Base-by-base conservation (phyloP, 495 filamentous ascomycete genomes). In the Xylaria sp. region DNA sequence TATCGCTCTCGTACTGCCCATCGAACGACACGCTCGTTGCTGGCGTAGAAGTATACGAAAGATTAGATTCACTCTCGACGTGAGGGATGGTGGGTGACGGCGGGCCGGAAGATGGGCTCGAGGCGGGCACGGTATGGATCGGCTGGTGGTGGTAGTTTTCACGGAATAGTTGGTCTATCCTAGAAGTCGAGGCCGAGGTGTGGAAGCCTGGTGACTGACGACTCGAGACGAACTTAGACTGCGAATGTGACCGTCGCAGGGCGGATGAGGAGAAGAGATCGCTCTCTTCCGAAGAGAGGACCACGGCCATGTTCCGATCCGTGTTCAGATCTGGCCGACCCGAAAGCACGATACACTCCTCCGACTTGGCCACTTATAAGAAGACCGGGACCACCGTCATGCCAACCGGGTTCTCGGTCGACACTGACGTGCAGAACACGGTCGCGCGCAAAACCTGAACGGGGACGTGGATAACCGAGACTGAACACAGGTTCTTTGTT, bases 21-120 rank as follows among this genome's bases (percentile, higher is more conserved):
- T 87, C 85, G 35, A 92, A 77, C 0, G 91, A 92, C 31, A 93
- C 76, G 68, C 85, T 90, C 68, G 88, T 90, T 17, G 89, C 83
- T n/a, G 90, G 87, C 24, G 89, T 89, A 12, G 91, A 89, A 4
- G 84, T 81, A 59, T 77, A 82, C 1, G 83, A 84, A 55, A 75
- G 73, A 33, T 82, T 81, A 43, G 17, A 40, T 35, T 73, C 67
- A 17, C 83, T 84, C 57, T 83, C 83, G 67, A 70, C 74, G 48
- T 78, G 79, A 21, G 76, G 68, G 3, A 76, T 79, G n/a, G 75
- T 76, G 46, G 84, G 82, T 40, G 83, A 85, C 4, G 83, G 81
- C 17, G 82, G 79, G 2, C 87, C 84, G 3, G 84, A 85, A 6
- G 87, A 88, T 9, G 81, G 79, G 40, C 82, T 83, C 12, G 88